Evolutionary conservation across 1,139 yeast species (phyloP), one percentile per base, ranked within the genome.

Genomic region (Suhomyces anneliseae): DNA sequence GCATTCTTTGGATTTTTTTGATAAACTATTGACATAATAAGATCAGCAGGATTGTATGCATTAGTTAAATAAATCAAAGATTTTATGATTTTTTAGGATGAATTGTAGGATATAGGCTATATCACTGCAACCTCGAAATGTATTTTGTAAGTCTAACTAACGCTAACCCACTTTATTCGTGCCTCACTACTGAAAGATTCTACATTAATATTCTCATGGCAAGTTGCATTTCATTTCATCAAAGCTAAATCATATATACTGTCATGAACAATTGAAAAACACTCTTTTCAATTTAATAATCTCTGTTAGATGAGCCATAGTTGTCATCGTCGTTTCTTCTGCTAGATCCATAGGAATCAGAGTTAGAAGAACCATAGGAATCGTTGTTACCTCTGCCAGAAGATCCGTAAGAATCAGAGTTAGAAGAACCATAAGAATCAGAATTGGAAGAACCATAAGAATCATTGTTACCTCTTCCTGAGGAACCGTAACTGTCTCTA

Each of bases 321-420:
- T 53, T 49, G 36, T 51, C 50, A 48, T 55, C 54, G 8, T 47
- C 34, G 42, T 54, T 49, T 27, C 42, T 42, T 39, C 39, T 44
- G 9, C 54, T 50, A 35, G 56, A 53, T 4, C 57, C 59, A 40
- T 54, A 56, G n/a, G 50, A 42, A 40, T 43, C 56, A 29, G 38
- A 29, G 24, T 33, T 39, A 5, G 49, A 46, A 1, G 50, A 44
- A 2, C 50, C 50, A 36, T 46, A 48, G 44, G 54, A 54, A 33
- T 36, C 42, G 42, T 46, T 35, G 42, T 54, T 49, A 29, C 32
- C 32, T 32, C 42, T 43, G 27, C 29, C 34, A 12, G 51, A 48
- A 6, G 49, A 47, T 8, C 49, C 44, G 29, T 36, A 42, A 8
- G 12, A 49, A 43, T 27, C 34, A n/a, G 35, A 34, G 46, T 46